These are phyloP conservation scores for Grosmannia penicillata DNA, from an alignment of 2,329 filamentous ascomycete species.

Conservation along the genomic window DNA sequence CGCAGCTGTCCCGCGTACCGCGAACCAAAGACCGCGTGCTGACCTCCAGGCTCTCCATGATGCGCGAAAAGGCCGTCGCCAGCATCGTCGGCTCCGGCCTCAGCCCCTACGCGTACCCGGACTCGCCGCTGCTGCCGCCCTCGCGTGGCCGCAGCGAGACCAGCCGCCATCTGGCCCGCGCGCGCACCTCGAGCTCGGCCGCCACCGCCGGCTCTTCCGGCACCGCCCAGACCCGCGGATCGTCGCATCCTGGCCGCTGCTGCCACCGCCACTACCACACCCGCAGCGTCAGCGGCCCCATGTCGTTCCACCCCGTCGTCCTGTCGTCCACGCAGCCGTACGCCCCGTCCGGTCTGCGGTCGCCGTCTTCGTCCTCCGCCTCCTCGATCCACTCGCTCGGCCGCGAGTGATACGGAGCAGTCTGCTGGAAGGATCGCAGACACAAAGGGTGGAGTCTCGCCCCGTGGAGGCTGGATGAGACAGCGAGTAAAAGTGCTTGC, in stretches of 20 bases:
- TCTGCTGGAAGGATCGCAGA: too few species aligned
- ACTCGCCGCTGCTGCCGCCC: background rate
- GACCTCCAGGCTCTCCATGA: constrained; percentile 5
- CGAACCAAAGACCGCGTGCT: too few species aligned
- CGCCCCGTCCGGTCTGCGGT: constrained; percentile 5
- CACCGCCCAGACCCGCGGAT: background rate
- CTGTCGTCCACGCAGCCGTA: constrained; percentile 8
- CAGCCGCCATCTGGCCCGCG: background rate
- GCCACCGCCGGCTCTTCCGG: background rate
- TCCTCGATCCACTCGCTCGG: constrained; percentile 3
- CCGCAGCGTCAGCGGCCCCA: constrained; percentile 1
- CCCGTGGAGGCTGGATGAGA: too few species aligned
- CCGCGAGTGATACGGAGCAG: background rate
- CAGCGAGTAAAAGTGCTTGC: too few species aligned
- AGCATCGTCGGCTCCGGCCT: constrained; percentile 9
- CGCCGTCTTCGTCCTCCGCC: constrained; percentile 7
- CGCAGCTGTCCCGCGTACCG: too few species aligned
- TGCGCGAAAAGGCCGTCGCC: constrained; percentile 11
- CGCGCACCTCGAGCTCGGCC: background rate
- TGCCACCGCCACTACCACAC: background rate
- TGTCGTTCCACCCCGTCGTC: constrained; percentile 6
- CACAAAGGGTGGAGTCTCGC: too few species aligned
- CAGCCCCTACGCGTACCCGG: constrained; percentile 4
- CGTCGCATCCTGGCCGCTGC: background rate
- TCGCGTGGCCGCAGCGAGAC: background rate